Base-by-base conservation (phyloP, 495 filamentous ascomycete genomes). In the Neurospora tetrasperma region DNA sequence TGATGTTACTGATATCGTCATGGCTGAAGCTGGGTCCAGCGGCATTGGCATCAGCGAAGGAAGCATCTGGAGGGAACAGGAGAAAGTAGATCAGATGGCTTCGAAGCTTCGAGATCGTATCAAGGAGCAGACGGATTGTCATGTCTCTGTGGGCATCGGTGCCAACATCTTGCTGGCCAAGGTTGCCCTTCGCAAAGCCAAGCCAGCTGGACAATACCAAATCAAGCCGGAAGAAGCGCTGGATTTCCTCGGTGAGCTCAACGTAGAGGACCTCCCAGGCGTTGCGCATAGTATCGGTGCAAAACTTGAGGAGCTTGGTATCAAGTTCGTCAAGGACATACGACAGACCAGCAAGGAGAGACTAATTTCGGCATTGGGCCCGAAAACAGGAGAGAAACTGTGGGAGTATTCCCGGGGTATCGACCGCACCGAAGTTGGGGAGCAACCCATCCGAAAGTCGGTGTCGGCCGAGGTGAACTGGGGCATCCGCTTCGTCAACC, bases 381-480 rank as follows among this genome's bases (percentile, higher is more conserved):
- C 93, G 6, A 98, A 97, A 79, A 98, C 94, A 2, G 96, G 96
- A 7, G 91, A 92, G 72, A 97, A 92, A 80, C 86, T 99, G 8
- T 97, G 89, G 88, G 92, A 97, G 71, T 97, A 96, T 77, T 87
- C 95, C 39, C 89, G 94, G 16, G 96, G 96, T 1, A 93, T 98
- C 71, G 96, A 99, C 80, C 85, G 87, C 59, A 85, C 89, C 0
- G 94, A 97, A 80, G 93, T 98, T 39, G 96, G 96, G 42, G 91
- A 94, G 66, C 91, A 94, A 78, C 84, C 84, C 9, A 82, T 86
- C 16, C 88, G 96, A 42, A 97, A 98, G 78, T 97, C 94, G 0
- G 92, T 98, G 14, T 97, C 94, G 2, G 95, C 94, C 0, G 94
- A 98, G 74, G 93, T 99, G 73, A 99, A 97, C 76, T 99, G 96